Conservation (phyloP, 106 monocot species). For the Alisma plantagoaquatica region DNA sequence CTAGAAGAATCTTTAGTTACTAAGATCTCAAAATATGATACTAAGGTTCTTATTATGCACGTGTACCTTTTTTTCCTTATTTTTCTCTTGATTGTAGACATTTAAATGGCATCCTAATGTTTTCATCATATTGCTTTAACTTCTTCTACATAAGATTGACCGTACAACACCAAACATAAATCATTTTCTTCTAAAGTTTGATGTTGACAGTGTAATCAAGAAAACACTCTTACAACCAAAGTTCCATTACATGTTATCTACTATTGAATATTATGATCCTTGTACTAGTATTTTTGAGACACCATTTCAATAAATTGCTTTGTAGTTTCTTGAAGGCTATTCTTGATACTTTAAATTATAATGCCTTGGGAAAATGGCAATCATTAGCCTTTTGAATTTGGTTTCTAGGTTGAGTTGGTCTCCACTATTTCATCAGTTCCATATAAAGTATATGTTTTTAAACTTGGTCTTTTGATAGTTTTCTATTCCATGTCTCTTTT, state of each 20-base stretch:
- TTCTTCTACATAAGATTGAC: conserved; percentile 85
- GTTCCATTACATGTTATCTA: conserved; percentile 66
- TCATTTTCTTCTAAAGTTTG: conserved; percentile 91
- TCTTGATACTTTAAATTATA: conserved; percentile 79
- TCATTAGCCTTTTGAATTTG: conserved; percentile 63
- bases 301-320: no score
- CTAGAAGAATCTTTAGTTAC: conserved; percentile 62
- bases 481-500: background rate
- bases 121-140: conserved; percentile 22
- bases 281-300: background rate
- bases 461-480: background rate
- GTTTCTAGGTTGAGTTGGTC: conserved; percentile 66
- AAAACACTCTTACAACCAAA: conserved; percentile 76
- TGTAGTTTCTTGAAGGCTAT: conserved; percentile 92
- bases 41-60: conserved; percentile 87
- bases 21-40: conserved; percentile 75
- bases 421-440: background rate
- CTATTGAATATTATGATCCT: background rate
- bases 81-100: background rate
- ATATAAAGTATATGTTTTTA: no score
- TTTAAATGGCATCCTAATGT: background rate
- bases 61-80: conserved; percentile 23
- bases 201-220: conserved; percentile 67
- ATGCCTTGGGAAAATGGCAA: conserved; percentile 70
- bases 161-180: conserved; percentile 76